Evolutionary conservation across 495 filamentous ascomycete species (phyloP).

Genomic region (Astrothelium subdiscretum): DNA sequence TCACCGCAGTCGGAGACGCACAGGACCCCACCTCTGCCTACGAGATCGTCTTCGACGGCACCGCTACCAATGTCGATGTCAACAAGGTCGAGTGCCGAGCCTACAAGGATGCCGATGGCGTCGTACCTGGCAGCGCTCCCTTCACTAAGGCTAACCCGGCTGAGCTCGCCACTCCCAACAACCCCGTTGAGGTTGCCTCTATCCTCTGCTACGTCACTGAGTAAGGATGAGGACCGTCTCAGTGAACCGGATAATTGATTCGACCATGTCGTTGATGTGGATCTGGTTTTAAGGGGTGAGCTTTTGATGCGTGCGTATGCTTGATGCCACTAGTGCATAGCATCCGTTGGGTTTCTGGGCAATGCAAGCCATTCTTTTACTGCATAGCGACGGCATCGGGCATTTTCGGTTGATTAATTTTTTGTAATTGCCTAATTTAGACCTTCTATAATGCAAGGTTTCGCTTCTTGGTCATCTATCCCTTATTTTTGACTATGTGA

Average conservation of each 20-base stretch:
- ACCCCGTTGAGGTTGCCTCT: background rate
- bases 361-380: no score
- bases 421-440: no score
- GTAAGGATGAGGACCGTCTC: background rate
- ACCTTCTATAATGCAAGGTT: background rate
- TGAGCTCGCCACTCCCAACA: background rate
- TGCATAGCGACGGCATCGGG: background rate
- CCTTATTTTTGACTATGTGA: background rate
- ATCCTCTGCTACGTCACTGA: slow-evolving; percentile 4
- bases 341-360: background rate
- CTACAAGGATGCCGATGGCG: slow-evolving; percentile 4
- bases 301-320: background rate
- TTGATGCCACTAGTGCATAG: background rate
- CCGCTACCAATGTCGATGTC: background rate
- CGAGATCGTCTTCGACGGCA: slow-evolving; percentile 1
- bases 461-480: background rate
- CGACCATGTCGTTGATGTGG: background rate
- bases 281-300: background rate
- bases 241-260: background rate
- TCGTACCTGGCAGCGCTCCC: slow-evolving; percentile 2
- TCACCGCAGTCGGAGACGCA: background rate
- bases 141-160: slow-evolving; percentile 4
- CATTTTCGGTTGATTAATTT: no score
- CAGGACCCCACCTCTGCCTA: background rate
- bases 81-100: slow-evolving; percentile 7